phyloP scores from a whole-genome alignment of 805 yeast genomes.

The Hanseniaspora mollemarum region DNA sequence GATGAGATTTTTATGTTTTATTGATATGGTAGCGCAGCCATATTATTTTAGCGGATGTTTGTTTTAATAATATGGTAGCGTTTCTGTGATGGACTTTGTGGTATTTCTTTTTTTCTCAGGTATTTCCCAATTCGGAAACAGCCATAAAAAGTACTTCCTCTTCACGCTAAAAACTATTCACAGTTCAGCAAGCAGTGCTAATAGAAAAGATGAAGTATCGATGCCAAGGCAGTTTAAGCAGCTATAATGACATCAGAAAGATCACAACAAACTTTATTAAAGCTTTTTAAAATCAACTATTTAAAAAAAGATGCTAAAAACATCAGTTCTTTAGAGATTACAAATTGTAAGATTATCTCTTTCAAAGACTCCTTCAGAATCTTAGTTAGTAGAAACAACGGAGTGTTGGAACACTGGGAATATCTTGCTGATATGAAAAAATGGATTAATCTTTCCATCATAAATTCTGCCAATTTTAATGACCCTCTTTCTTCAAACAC shows the following conservation, averaged over 20 bases:
- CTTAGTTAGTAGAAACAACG: slow-evolving; percentile 88
- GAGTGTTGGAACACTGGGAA: slow-evolving; percentile 58
- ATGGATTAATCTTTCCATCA: slow-evolving; percentile 33
- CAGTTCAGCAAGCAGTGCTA: too few relatives aligned
- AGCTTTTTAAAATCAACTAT: slow-evolving; percentile 11
- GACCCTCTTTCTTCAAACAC: slow-evolving; percentile 78
- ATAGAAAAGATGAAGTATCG: neutral
- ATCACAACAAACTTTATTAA: neutral
- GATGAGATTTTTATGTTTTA: neutral
- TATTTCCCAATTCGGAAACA: too few relatives aligned
- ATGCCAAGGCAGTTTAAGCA: neutral
- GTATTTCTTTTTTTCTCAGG: too few relatives aligned
- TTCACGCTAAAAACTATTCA: too few relatives aligned
- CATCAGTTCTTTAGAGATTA: slow-evolving; percentile 11
- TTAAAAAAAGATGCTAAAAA: slow-evolving; percentile 8
- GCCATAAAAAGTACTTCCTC: too few relatives aligned
- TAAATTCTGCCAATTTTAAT: slow-evolving; percentile 53
- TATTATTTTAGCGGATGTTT: too few relatives aligned
- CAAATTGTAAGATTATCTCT: slow-evolving; percentile 11
- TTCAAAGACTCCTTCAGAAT: slow-evolving; percentile 33
- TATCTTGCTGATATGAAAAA: neutral
- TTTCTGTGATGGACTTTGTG: too few relatives aligned
- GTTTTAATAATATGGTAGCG: too few relatives aligned
- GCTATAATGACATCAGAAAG: neutral
- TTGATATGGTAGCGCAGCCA: neutral